A percentile compares a stretch with the other conserved stretches of the same genome.
Conservation (phyloP, 2,329 filamentous ascomycete species). For the Exophiala sp. region DNA sequence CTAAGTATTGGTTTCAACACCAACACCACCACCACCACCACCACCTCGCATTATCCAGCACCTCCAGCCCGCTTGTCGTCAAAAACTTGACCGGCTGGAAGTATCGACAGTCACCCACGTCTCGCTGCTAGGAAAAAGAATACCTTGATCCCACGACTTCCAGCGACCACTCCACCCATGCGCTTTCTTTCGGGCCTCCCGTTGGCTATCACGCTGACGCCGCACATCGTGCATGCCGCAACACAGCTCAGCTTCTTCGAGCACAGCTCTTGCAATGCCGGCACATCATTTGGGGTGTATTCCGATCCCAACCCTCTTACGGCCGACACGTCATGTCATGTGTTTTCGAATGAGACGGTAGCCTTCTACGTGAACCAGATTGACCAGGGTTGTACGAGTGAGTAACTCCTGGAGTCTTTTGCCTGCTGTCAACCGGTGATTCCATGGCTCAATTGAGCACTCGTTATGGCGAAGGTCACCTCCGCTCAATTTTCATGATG, state of each 20-base stretch:
- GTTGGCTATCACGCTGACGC: not conserved
- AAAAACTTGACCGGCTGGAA: no score
- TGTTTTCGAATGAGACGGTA: constrained; percentile 15
- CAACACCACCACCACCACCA: no score
- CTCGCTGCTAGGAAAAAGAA: no score
- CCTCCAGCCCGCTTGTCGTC: no score
- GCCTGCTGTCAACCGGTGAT: not conserved
- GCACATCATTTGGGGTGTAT: constrained; percentile 14
- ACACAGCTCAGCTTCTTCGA: constrained; percentile 17
- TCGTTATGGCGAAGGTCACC: no score
- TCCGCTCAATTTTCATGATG: no score
- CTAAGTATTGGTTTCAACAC: no score
- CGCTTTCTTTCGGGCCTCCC: not conserved
- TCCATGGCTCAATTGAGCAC: no score
- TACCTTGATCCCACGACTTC: no score
- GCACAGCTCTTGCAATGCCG: constrained; percentile 22
- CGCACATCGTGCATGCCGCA: not conserved
- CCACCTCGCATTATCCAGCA: no score
- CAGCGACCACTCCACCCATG: not conserved
- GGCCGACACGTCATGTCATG: constrained; percentile 17
- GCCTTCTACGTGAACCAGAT: constrained; percentile 16
- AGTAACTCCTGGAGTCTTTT: not conserved
- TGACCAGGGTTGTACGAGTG: constrained; percentile 18
- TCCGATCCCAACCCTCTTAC: constrained; percentile 4
- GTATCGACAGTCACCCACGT: no score